Conservation (phyloP, 768 basidiomycete species). For the Suillus decipiens region DNA sequence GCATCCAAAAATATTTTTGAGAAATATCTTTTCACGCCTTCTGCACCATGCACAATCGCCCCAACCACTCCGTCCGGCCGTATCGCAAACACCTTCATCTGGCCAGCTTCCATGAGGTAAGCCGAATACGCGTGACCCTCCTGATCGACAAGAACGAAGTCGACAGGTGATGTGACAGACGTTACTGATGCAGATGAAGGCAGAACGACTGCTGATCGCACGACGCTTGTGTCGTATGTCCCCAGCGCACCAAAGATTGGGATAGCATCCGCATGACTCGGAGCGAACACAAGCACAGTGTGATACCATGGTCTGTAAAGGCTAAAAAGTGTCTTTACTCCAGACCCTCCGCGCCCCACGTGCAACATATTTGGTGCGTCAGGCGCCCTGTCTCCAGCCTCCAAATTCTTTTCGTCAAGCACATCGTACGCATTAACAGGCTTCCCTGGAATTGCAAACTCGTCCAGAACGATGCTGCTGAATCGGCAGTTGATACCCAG, state of each 20-base stretch:
- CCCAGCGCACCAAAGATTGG: neutral
- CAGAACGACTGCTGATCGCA: constrained; percentile 12
- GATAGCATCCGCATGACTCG: constrained; percentile 13
- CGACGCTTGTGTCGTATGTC: neutral
- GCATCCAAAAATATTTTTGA: neutral
- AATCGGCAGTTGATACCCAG: constrained; percentile 28
- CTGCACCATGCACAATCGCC: constrained; percentile 24
- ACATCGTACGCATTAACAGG: constrained; percentile 10
- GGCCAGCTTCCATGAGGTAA: constrained; percentile 34
- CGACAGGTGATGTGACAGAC: constrained; percentile 15
- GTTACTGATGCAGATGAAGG: neutral
- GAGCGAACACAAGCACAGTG: constrained; percentile 13
- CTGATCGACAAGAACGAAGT: constrained; percentile 36
- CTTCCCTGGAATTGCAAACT: neutral
- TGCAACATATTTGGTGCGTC: constrained; percentile 22
- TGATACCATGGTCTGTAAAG: constrained; percentile 25
- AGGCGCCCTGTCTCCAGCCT: constrained; percentile 16
- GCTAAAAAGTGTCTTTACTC: constrained; percentile 27
- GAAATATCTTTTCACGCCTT: constrained; percentile 17
- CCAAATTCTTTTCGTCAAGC: constrained; percentile 15
- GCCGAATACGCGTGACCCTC: constrained; percentile 37
- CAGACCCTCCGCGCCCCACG: constrained; percentile 8
- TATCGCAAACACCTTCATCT: constrained; percentile 34
- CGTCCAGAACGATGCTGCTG: constrained; percentile 17
- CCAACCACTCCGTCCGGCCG: constrained; percentile 29